Evolutionary conservation across 2,329 filamentous ascomycete genomes (phyloP), one percentile per base, ranked within the genome.

Genomic region (Neonectria ditissima): DNA sequence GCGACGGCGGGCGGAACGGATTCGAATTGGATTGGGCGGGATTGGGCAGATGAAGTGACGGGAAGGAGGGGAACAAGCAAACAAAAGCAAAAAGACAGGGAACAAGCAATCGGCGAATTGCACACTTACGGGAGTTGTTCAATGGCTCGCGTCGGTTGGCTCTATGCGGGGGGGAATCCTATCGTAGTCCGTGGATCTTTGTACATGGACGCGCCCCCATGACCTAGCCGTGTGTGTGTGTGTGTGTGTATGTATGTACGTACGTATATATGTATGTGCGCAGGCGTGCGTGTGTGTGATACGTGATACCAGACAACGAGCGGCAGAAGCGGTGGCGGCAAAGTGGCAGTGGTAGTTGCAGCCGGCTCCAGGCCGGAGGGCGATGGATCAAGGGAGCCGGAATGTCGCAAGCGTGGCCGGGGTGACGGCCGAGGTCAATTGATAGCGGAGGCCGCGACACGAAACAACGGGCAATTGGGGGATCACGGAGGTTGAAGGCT

Each of bases 101-200:
- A 58, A 43, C 34, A 47, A 56, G 57, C 55, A 59, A 62, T 34
- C 51, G 32, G 44, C 52, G 30, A 64, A 34, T 62, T 61, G 54
- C 55, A 48, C 44, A 60, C 55, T 64, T 52, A 45, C 50, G 24
- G 26, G 20, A 32, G 14, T 47, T 53, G 41, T 39, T 44, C 56
- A 53, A 59, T 47, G 60, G 52, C 47, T 63, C 37, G 44, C 30
- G 55, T 32, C 50, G 32, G 51, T 64, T 64, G 56, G 43, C 56
- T 55, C 41, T 62, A 43, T 68, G 61, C 43, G 56, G 54, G 59
- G 55, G 57, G 55, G 45, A 52, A 52, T 43, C 45, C 58, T 66
- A 68, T 67, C 65, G 59, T 59, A 59, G 47, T 66, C 65, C 65
- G 59, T 59, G 63, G 47, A 65, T 64, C 63, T 64, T 66, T 47